phyloP scores from a whole-genome alignment of 163 green algal species.

The Scenedesmus sp. region DNA sequence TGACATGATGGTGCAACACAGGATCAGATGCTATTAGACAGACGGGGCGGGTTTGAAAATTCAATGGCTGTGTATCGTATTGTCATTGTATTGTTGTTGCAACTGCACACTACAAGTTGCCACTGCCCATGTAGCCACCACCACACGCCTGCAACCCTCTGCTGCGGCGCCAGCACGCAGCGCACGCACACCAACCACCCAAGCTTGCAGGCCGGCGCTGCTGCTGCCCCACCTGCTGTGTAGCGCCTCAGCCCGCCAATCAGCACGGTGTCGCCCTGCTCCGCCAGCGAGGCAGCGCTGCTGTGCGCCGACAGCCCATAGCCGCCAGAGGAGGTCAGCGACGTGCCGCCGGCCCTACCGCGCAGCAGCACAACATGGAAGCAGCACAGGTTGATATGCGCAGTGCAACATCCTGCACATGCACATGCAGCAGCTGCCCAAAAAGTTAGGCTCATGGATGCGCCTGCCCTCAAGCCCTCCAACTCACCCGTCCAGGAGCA shows the following conservation, averaged over 20 bases:
- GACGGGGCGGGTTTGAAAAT: too few relatives aligned
- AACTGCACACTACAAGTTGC: too few relatives aligned
- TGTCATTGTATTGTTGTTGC: too few relatives aligned
- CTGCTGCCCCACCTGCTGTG: neutral
- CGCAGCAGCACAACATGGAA: neutral
- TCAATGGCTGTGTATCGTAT: too few relatives aligned
- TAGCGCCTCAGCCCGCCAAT: constrained; percentile 5
- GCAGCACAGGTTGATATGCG: neutral
- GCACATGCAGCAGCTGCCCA: too few relatives aligned
- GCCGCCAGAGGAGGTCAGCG: constrained; percentile 27
- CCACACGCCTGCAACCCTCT: neutral
- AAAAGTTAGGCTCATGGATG: neutral
- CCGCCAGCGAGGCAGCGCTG: neutral
- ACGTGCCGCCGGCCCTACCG: constrained; percentile 12
- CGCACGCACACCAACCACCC: neutral
- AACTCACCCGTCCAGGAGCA: constrained; percentile 78
- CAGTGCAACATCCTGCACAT: neutral
- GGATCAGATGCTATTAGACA: too few relatives aligned
- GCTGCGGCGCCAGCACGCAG: neutral
- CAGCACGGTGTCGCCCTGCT: neutral
- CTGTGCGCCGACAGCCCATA: constrained; percentile 2
- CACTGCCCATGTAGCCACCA: neutral
- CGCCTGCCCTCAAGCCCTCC: too few relatives aligned
- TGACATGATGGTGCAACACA: too few relatives aligned
- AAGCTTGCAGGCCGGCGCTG: neutral